Percentiles rank a stretch among this genome's conserved stretches.
Evolutionary conservation across 2,329 filamentous ascomycete species (phyloP).

Genomic region (Botrytis sinoallii): DNA sequence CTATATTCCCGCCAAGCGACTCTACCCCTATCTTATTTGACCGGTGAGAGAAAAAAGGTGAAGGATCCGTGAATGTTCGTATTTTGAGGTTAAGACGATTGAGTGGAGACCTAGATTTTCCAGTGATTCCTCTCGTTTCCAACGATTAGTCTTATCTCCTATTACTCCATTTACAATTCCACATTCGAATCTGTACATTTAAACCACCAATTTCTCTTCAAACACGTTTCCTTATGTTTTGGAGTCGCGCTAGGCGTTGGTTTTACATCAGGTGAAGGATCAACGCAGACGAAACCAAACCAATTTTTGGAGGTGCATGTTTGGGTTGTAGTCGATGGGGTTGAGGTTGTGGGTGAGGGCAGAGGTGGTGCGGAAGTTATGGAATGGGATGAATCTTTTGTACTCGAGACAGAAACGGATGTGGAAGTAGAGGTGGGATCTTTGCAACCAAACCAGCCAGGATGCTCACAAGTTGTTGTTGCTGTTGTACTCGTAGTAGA

Average conservation of each 20-base stretch:
- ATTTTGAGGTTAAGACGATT: neutral
- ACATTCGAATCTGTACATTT: conserved; percentile 32
- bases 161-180: neutral
- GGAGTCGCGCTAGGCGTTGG: conserved; percentile 23
- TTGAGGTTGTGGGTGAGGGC: conserved; percentile 25
- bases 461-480: conserved; percentile 40
- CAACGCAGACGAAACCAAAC: conserved; percentile 35
- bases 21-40: neutral
- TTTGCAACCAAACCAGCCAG: conserved; percentile 48
- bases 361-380: conserved; percentile 39
- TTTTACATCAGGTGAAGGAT: conserved; percentile 29
- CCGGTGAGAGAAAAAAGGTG: neutral
- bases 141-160: neutral
- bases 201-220: conserved; percentile 32
- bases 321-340: conserved; percentile 27
- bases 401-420: neutral
- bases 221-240: conserved; percentile 26
- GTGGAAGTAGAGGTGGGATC: conserved; percentile 46
- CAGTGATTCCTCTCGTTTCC: neutral
- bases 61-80: neutral
- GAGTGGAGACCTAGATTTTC: neutral
- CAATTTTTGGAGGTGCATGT: conserved; percentile 33
- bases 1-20: neutral
- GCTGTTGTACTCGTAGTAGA: conserved; percentile 24
- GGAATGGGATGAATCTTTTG: conserved; percentile 36